Percentiles rank a stretch among this genome's conserved stretches.
Conservation (phyloP, 768 basidiomycete genomes). For the Rhodotorula paludigena region DNA sequence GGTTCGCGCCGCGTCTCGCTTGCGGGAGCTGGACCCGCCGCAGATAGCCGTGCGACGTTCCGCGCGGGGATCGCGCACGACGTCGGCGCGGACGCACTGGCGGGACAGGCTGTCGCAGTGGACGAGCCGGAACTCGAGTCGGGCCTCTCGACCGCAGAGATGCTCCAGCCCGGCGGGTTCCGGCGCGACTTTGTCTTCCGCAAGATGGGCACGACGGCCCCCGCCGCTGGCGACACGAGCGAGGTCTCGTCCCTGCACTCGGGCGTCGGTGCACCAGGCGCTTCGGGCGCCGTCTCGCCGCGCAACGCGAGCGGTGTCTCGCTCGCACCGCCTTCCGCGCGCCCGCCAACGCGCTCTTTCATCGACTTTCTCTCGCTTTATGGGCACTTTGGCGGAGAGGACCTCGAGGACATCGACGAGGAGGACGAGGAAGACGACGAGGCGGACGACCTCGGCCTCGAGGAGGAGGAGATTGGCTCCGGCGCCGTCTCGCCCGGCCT, state of each 20-base stretch:
- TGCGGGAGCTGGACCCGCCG: background rate
- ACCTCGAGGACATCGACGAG: constrained; percentile 74
- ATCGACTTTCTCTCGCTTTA: constrained; percentile 75
- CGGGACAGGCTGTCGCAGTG: background rate
- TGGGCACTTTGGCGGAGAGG: constrained; percentile 88
- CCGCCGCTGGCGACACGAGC: background rate
- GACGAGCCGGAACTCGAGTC: background rate
- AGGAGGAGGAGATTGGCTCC: constrained; percentile 1
- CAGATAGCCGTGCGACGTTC: constrained; percentile 12
- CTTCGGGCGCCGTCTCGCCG: background rate
- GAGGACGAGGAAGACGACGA: constrained; percentile 68
- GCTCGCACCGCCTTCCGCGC: background rate
- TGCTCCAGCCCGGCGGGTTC: constrained; percentile 40
- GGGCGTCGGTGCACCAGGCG: background rate
- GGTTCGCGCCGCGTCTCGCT: constrained; percentile 3
- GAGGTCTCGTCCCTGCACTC: constrained; percentile 10
- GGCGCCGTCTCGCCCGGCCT: background rate
- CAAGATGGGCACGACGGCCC: constrained; percentile 5
- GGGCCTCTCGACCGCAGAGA: constrained; percentile 22
- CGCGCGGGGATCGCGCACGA: constrained; percentile 2
- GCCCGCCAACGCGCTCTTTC: constrained; percentile 33
- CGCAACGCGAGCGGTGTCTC: constrained; percentile 7
- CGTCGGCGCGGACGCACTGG: background rate
- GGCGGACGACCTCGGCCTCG: constrained; percentile 45
- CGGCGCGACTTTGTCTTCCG: constrained; percentile 36